Evolutionary conservation across 1,139 yeast genomes (phyloP).

Genomic region (Saccharomyces uvarum): DNA sequence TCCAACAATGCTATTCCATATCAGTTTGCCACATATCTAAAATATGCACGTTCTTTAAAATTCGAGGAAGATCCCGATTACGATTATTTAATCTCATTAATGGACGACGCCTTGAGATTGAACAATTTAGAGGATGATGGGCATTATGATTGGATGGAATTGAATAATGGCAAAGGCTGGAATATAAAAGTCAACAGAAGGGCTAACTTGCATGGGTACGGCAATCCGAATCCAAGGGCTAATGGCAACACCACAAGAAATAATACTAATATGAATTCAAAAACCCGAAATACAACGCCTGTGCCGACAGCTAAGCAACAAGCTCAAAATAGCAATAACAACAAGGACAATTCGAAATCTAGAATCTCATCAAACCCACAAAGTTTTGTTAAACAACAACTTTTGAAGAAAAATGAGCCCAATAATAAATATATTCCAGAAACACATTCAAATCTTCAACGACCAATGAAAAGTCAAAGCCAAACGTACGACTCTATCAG

Average conservation of each 20-base stretch:
- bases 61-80: conserved; percentile 95
- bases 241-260: conserved; percentile 9
- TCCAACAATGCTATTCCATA: conserved; percentile 50
- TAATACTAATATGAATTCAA: conserved; percentile 6
- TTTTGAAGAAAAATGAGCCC: not conserved
- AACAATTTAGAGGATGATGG: conserved; percentile 74
- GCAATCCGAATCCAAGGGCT: conserved; percentile 27
- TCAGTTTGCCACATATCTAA: conserved; percentile 81
- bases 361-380: not conserved
- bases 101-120: conserved; percentile 64
- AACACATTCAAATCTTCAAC: not conserved
- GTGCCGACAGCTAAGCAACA: not conserved
- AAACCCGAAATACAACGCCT: conserved; percentile 1
- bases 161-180: conserved; percentile 91
- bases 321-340: not conserved
- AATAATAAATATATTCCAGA: not conserved
- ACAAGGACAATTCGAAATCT: not conserved
- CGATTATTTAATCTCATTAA: conserved; percentile 68
- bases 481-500: not conserved
- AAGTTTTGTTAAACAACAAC: not conserved
- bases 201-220: conserved; percentile 83
- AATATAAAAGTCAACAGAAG: conserved; percentile 74
- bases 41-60: conserved; percentile 71
- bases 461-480: not conserved
- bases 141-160: conserved; percentile 89